Evolutionary conservation across 2,329 filamentous ascomycete genomes (phyloP).

Genomic region (Microdochium bolleyi): DNA sequence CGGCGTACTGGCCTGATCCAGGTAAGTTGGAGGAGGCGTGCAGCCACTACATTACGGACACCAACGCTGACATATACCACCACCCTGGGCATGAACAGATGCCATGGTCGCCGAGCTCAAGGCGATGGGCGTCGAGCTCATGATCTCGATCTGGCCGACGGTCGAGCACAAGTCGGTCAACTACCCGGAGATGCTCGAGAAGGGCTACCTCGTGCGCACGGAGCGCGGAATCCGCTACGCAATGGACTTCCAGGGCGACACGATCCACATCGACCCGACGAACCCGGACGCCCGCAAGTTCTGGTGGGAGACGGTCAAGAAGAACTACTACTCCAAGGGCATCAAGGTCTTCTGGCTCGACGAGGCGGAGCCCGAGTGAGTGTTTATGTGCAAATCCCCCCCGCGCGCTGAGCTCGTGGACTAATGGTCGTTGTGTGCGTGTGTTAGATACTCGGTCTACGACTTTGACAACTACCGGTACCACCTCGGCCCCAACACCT

Average conservation of each 20-base stretch:
- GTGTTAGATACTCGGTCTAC: constrained; percentile 50
- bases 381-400: no score
- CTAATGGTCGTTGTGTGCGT: no score
- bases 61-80: neutral
- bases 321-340: constrained; percentile 54
- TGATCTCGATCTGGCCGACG: constrained; percentile 64
- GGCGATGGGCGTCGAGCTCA: constrained; percentile 51
- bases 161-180: constrained; percentile 52
- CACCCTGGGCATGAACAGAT: no score
- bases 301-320: constrained; percentile 50
- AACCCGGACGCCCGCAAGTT: constrained; percentile 50
- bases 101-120: constrained; percentile 57
- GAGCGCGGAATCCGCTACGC: constrained; percentile 51
- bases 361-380: constrained; percentile 55
- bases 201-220: constrained; percentile 50
- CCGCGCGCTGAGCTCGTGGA: no score
- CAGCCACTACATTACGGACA: neutral
- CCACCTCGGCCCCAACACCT: constrained; percentile 41
- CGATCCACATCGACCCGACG: constrained; percentile 55
- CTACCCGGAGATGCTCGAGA: constrained; percentile 52
- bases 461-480: constrained; percentile 63
- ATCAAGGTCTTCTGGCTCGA: constrained; percentile 62
- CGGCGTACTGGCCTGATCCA: constrained; percentile 56
- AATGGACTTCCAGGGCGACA: constrained; percentile 52
- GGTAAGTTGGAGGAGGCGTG: constrained; percentile 20